A percentile compares a stretch with the other conserved stretches of the same genome.
phyloP scores from a whole-genome alignment of 305 asterid species.

The Nicotiana rustica region DNA sequence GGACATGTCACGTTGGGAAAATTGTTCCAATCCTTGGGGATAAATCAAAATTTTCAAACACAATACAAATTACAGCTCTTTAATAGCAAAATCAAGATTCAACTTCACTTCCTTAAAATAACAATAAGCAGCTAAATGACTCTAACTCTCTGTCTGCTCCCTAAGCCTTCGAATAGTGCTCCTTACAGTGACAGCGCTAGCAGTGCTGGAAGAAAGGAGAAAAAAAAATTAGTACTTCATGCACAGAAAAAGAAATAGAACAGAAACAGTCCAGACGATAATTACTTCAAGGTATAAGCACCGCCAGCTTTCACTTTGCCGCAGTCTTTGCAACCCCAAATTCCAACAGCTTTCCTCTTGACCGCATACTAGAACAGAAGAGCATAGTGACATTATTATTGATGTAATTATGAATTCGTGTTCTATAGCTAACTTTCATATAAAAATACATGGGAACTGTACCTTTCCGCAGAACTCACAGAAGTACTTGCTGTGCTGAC shows the following conservation, averaged over 20 bases:
- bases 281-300: slow-evolving; percentile 61
- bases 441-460: not conserved
- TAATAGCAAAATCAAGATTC: slow-evolving; percentile 1
- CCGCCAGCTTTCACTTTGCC: slow-evolving; percentile 65
- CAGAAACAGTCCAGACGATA: not conserved
- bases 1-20: not conserved
- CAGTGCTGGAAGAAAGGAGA: slow-evolving; percentile 62
- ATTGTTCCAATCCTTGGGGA: not conserved
- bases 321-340: slow-evolving; percentile 66
- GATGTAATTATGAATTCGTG: not conserved
- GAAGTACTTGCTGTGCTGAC: slow-evolving; percentile 58
- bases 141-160: slow-evolving; percentile 86
- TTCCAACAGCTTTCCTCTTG: slow-evolving; percentile 59
- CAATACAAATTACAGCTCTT: slow-evolving; percentile 1
- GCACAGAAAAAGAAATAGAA: not conserved
- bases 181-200: slow-evolving; percentile 86
- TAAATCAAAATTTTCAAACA: slow-evolving; percentile 15
- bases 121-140: slow-evolving; percentile 34
- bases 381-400: not conserved
- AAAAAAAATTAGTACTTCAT: not conserved
- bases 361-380: slow-evolving; percentile 45
- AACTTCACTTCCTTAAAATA: slow-evolving; percentile 21
- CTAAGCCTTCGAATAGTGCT: slow-evolving; percentile 91
- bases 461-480: slow-evolving; percentile 67
- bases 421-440: not conserved